A percentile compares a stretch with the other conserved stretches of the same genome.
Evolutionary conservation across 495 filamentous ascomycete genomes (phyloP).

Genomic region (Pseudotulostoma volvatum): DNA sequence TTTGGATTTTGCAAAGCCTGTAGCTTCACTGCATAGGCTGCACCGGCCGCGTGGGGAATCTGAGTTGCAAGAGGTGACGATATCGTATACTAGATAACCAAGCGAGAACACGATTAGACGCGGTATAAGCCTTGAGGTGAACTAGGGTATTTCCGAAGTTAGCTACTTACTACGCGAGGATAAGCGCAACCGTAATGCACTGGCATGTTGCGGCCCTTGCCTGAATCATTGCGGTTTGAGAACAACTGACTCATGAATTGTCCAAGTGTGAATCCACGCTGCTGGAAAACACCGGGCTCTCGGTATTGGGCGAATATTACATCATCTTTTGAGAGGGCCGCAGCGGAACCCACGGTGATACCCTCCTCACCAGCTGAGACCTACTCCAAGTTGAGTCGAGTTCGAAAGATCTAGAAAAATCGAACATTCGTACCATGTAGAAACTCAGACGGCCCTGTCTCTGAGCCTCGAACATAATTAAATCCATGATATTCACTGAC

Average conservation of each 20-base stretch:
- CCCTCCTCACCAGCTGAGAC: conserved; percentile 92
- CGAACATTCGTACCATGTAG: conserved; percentile 76
- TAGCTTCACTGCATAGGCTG: conserved; percentile 87
- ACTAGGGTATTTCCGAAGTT: neutral
- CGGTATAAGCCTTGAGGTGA: neutral
- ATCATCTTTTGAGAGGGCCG: conserved; percentile 65
- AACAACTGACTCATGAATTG: conserved; percentile 96
- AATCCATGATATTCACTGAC: conserved; percentile 74
- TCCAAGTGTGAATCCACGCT: conserved; percentile 71
- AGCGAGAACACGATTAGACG: too few relatives aligned
- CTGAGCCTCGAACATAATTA: conserved; percentile 85
- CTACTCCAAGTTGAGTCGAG: conserved; percentile 16
- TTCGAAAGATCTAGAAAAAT: too few relatives aligned
- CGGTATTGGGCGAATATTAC: conserved; percentile 92
- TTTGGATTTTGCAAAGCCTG: conserved; percentile 59
- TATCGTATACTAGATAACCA: conserved; percentile 55
- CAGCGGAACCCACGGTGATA: conserved; percentile 73
- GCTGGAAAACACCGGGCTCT: conserved; percentile 77
- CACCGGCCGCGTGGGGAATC: conserved; percentile 84
- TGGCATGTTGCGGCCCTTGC: conserved; percentile 88
- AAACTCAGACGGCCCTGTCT: conserved; percentile 74
- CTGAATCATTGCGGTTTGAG: conserved; percentile 66
- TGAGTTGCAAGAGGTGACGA: conserved; percentile 89
- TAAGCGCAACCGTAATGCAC: conserved; percentile 83
- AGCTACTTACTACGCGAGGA: conserved; percentile 52